phyloP scores from a whole-genome alignment of 2,329 filamentous ascomycete species.

The Waltergamsia citrina region DNA sequence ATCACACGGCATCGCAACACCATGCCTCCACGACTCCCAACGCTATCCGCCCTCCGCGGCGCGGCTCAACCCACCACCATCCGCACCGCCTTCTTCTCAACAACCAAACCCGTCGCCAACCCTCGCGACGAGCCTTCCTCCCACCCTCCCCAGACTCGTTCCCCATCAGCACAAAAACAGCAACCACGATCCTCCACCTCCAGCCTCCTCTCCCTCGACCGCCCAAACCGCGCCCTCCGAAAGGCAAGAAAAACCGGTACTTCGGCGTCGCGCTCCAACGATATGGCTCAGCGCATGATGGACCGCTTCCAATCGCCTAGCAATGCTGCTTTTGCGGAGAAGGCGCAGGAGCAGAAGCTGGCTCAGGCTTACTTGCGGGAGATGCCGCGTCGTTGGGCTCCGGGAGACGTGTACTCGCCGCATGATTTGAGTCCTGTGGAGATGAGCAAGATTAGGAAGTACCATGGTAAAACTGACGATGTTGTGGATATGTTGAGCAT shows the following conservation, averaged over 20 bases:
- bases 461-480: slow-evolving; percentile 51
- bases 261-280: too few species aligned
- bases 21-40: slow-evolving; percentile 31
- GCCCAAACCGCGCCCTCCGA: slow-evolving; percentile 11
- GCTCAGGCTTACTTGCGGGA: slow-evolving; percentile 49
- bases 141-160: slow-evolving; percentile 1
- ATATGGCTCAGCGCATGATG: too few species aligned
- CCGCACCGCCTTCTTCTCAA: slow-evolving; percentile 19
- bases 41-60: slow-evolving; percentile 11
- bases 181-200: slow-evolving; percentile 9
- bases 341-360: slow-evolving; percentile 23
- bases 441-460: slow-evolving; percentile 69
- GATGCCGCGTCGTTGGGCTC: slow-evolving; percentile 60
- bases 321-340: too few species aligned
- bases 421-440: slow-evolving; percentile 74
- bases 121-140: slow-evolving; percentile 3
- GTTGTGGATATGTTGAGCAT: slow-evolving; percentile 72
- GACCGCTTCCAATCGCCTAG: too few species aligned
- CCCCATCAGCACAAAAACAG: slow-evolving; percentile 3
- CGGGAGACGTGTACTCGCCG: slow-evolving; percentile 83
- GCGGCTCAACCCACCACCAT: slow-evolving; percentile 8
- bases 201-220: slow-evolving; percentile 13
- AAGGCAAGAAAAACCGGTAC: too few species aligned
- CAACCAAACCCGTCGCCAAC: slow-evolving; percentile 14
- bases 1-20: slow-evolving; percentile 7